These are phyloP conservation scores for Coniella lustricola DNA, from an alignment of 2,329 filamentous ascomycete species.

Conservation along the genomic window DNA sequence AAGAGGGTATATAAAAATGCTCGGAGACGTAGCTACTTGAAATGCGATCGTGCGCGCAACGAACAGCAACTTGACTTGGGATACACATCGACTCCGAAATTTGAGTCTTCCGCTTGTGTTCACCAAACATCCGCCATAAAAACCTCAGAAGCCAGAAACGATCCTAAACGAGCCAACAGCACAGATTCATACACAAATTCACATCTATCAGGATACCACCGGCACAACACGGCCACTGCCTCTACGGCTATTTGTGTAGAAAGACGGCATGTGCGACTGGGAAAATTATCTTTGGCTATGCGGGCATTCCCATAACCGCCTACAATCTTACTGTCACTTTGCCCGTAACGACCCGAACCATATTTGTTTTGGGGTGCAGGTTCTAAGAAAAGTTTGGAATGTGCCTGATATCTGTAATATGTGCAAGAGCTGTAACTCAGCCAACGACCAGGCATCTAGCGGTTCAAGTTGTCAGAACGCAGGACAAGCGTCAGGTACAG, in stretches of 20 bases:
- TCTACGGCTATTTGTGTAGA: too few species aligned
- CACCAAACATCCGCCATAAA: too few species aligned
- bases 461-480: constrained; percentile 6
- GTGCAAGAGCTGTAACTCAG: constrained; percentile 27
- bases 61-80: too few species aligned
- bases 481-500: constrained; percentile 7
- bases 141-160: too few species aligned
- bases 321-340: constrained; percentile 67
- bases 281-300: constrained; percentile 65
- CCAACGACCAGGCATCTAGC: constrained; percentile 13
- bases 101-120: too few species aligned
- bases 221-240: too few species aligned
- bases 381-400: constrained; percentile 52
- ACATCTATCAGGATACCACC: too few species aligned
- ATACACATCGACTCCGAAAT: too few species aligned
- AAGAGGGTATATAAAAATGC: background rate
- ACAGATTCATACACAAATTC: too few species aligned
- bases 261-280: constrained; percentile 57
- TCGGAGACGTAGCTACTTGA: background rate
- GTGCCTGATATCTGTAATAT: constrained; percentile 47
- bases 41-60: too few species aligned
- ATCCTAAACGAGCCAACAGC: too few species aligned
- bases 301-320: constrained; percentile 49
- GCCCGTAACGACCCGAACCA: constrained; percentile 67
- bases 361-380: constrained; percentile 61